Conservation (phyloP, 352 stramenopile genomes). For the Phytophthora aleatoria region DNA sequence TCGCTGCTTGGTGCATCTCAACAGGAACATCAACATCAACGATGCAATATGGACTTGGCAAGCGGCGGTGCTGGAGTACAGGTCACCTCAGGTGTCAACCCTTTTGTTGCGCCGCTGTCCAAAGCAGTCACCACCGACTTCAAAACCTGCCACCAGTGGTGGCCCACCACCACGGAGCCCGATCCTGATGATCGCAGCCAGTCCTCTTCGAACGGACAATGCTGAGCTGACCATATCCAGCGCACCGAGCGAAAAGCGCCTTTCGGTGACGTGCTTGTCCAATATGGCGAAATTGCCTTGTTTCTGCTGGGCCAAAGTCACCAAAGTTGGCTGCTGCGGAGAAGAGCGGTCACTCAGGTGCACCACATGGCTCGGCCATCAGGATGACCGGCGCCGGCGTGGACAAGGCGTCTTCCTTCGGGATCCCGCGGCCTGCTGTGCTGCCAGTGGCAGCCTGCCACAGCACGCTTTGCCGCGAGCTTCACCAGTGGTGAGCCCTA, state of each 20-base stretch:
- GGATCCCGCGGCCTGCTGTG: slow-evolving; percentile 6
- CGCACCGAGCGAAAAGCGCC: slow-evolving; percentile 2
- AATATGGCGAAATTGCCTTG: slow-evolving; percentile 42
- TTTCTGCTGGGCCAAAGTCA: slow-evolving; percentile 34
- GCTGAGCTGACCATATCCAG: slow-evolving; percentile 29
- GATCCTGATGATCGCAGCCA: slow-evolving; percentile 22
- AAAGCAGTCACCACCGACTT: not conserved
- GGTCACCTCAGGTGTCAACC: too few species aligned
- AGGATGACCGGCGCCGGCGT: not conserved
- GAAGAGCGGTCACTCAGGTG: slow-evolving; percentile 27
- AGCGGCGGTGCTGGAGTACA: too few species aligned
- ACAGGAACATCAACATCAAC: not conserved
- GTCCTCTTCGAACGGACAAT: slow-evolving; percentile 26
- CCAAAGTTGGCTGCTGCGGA: slow-evolving; percentile 25
- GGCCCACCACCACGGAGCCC: not conserved
- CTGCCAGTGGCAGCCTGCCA: not conserved
- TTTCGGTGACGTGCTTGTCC: slow-evolving; percentile 40
- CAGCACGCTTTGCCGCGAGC: not conserved
- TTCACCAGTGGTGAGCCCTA: too few species aligned
- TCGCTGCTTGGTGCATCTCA: too few species aligned
- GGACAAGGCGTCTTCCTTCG: slow-evolving; percentile 3
- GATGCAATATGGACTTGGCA: not conserved
- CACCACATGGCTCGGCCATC: slow-evolving; percentile 23
- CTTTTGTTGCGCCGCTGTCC: not conserved
- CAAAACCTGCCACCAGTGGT: not conserved